Conservation (phyloP, 768 basidiomycete genomes). For the Coprinopsis strossmayeri region DNA sequence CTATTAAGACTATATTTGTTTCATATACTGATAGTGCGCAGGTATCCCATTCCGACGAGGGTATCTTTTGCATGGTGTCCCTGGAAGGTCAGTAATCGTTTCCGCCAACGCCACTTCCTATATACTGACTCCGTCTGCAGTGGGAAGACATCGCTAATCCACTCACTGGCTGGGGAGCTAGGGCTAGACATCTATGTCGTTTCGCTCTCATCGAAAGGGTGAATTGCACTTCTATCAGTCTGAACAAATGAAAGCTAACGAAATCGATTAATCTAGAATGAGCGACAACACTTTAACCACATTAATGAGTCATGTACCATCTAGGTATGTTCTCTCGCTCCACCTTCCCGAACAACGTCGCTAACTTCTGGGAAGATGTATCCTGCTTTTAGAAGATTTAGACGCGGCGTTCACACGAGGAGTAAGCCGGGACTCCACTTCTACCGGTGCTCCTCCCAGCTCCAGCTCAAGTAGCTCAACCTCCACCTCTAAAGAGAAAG, state of each 20-base stretch:
- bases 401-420: slow-evolving; percentile 89
- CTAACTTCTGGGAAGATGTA: slow-evolving; percentile 52
- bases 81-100: slow-evolving; percentile 54
- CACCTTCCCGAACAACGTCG: slow-evolving; percentile 9
- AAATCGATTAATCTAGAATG: slow-evolving; percentile 48
- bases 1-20: slow-evolving; percentile 12
- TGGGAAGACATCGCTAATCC: slow-evolving; percentile 83
- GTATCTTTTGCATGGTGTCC: slow-evolving; percentile 80
- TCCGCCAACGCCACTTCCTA: too few species aligned
- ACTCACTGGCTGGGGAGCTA: slow-evolving; percentile 79
- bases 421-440: slow-evolving; percentile 73
- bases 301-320: slow-evolving; percentile 84
- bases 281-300: slow-evolving; percentile 84
- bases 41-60: slow-evolving; percentile 87
- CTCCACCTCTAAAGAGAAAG: slow-evolving; percentile 34
- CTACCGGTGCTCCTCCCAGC: slow-evolving; percentile 57
- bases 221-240: slow-evolving; percentile 18
- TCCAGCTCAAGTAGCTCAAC: slow-evolving; percentile 11
- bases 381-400: slow-evolving; percentile 89
- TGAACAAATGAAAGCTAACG: not conserved
- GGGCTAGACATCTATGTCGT: slow-evolving; percentile 90
- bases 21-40: slow-evolving; percentile 21
- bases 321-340: slow-evolving; percentile 42
- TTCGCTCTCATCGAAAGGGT: slow-evolving; percentile 84
- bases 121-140: slow-evolving; percentile 27